Percentiles rank a stretch among this genome's conserved stretches.
Evolutionary conservation across 495 filamentous ascomycete species (phyloP).

Genomic region (Lasiosphaeria miniovina): DNA sequence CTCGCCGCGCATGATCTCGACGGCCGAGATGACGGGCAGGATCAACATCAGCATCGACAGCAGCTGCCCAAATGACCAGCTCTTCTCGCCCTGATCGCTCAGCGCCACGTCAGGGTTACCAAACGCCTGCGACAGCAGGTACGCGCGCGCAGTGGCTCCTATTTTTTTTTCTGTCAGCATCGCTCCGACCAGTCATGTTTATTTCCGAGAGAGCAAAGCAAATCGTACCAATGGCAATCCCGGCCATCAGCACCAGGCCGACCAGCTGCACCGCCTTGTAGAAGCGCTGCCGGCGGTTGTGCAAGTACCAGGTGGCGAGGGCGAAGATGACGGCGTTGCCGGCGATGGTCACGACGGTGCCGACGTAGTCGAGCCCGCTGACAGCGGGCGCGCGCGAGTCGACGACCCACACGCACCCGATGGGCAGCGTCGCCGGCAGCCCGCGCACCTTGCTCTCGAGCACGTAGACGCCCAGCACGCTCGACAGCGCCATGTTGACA

Average conservation of each 20-base stretch:
- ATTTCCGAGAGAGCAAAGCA: neutral
- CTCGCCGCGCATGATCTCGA: conserved; percentile 56
- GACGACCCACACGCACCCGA: conserved; percentile 50
- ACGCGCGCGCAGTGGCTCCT: conserved; percentile 48
- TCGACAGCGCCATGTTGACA: conserved; percentile 51
- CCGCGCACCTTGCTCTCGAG: conserved; percentile 44
- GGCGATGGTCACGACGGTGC: conserved; percentile 52
- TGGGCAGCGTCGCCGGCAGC: conserved; percentile 48
- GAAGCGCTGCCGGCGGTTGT: conserved; percentile 43
- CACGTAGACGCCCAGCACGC: conserved; percentile 49
- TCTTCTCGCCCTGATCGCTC: conserved; percentile 47
- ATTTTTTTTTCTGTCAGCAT: neutral
- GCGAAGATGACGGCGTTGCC: conserved; percentile 50
- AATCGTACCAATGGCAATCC: conserved; percentile 37
- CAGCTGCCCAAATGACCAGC: conserved; percentile 58
- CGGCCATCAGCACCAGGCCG: conserved; percentile 47
- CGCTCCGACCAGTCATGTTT: neutral
- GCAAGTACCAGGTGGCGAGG: conserved; percentile 55
- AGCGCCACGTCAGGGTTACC: conserved; percentile 40
- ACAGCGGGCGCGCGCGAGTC: conserved; percentile 21
- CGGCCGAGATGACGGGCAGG: conserved; percentile 49
- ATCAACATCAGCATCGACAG: conserved; percentile 51
- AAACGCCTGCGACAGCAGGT: conserved; percentile 53
- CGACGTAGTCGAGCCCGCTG: conserved; percentile 42
- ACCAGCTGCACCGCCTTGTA: conserved; percentile 45